A percentile compares a stretch with the other conserved stretches of the same genome.
Evolutionary conservation across 148 eudicot species (phyloP).

Genomic region (Drosera capensis): DNA sequence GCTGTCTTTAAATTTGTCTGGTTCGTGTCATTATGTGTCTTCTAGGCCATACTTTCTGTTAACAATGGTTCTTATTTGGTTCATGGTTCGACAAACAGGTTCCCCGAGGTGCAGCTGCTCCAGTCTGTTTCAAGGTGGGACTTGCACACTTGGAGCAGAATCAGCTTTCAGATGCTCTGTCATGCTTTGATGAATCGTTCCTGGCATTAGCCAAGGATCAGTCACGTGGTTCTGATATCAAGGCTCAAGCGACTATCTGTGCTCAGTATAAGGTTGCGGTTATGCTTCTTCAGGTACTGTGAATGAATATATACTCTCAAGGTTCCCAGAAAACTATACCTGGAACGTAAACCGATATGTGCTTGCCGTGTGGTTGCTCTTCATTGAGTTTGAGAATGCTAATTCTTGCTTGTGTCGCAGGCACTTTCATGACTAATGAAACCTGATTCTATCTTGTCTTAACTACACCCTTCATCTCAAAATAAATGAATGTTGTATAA

Average conservation of each 20-base stretch:
- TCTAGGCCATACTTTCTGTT: conserved; percentile 4
- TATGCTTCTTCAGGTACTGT: conserved; percentile 77
- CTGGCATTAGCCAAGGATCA: conserved; percentile 94
- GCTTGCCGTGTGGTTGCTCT: no score
- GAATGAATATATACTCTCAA: no score
- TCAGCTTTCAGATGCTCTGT: conserved; percentile 92
- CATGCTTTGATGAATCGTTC: conserved; percentile 97
- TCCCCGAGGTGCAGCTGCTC: conserved; percentile 97
- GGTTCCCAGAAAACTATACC: no score
- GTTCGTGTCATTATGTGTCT: no score
- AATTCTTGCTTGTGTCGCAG: no score
- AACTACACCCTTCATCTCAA: no score
- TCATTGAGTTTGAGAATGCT: no score
- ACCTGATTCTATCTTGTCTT: no score
- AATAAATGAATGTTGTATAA: no score
- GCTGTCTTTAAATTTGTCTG: no score
- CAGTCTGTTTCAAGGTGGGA: conserved; percentile 85
- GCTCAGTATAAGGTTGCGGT: conserved; percentile 97
- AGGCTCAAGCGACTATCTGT: conserved; percentile 96
- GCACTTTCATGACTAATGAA: no score
- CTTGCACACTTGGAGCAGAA: conserved; percentile 92
- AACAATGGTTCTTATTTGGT: conserved; percentile 4
- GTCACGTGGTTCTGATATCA: conserved; percentile 82
- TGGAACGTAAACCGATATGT: no score
- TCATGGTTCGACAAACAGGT: conserved; percentile 41